Conservation (phyloP, 1,284 basidiomycete genomes). For the Vanrija pseudolonga region DNA sequence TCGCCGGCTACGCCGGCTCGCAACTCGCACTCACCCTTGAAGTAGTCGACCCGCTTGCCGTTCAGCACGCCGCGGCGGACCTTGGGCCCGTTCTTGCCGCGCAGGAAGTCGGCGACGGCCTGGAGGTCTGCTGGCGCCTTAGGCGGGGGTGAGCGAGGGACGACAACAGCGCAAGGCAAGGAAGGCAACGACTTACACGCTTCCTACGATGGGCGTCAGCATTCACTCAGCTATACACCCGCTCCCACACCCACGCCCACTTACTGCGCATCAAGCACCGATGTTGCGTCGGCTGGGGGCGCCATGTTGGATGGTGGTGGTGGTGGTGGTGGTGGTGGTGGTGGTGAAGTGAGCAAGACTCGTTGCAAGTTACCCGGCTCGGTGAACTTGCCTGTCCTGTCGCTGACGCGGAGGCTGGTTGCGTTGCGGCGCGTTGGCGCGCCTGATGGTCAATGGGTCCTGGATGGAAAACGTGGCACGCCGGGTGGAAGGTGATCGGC, state of each 20-base stretch:
- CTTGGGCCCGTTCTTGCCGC: conserved; percentile 83
- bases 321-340: too few relatives aligned
- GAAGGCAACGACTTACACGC: conserved; percentile 7
- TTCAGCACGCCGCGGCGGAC: conserved; percentile 83
- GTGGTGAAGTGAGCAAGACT: too few relatives aligned
- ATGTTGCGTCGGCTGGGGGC: conserved; percentile 16
- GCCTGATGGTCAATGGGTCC: too few relatives aligned
- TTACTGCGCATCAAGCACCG: conserved; percentile 17
- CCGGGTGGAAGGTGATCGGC: too few relatives aligned
- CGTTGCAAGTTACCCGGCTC: too few relatives aligned
- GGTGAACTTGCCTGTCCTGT: too few relatives aligned
- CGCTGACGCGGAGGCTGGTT: too few relatives aligned
- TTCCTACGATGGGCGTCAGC: conserved; percentile 7
- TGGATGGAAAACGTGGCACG: too few relatives aligned
- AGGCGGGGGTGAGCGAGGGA: not conserved
- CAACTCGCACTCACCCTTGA: conserved; percentile 74
- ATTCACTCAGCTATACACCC: not conserved
- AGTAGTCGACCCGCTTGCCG: conserved; percentile 95
- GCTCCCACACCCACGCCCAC: not conserved
- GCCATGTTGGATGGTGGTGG: conserved; percentile 6
- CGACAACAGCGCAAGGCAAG: not conserved
- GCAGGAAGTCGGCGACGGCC: conserved; percentile 77
- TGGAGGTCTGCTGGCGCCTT: conserved; percentile 70
- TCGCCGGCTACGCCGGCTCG: not conserved
- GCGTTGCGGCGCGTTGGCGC: too few relatives aligned